Evolutionary conservation across 768 basidiomycete species (phyloP).

Genomic region (Trametes gibbosa): DNA sequence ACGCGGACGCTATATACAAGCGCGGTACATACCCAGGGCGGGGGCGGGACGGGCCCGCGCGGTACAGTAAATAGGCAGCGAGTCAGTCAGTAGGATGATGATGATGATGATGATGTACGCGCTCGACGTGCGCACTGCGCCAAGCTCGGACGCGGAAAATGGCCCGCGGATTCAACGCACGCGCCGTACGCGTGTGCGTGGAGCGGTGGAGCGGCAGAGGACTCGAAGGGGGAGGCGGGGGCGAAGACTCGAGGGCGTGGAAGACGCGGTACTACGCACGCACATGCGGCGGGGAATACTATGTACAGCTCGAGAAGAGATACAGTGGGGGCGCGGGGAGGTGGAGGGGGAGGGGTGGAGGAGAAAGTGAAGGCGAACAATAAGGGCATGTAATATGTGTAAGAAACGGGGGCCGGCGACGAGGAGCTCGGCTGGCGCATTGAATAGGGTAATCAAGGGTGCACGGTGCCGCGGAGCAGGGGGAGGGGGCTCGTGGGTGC

Average conservation of each 20-base stretch:
- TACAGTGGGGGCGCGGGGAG: slow-evolving; percentile 6
- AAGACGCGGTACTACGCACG: slow-evolving; percentile 10
- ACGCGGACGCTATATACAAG: slow-evolving; percentile 20
- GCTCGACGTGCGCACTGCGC: background rate
- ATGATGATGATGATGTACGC: background rate
- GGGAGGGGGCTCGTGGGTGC: background rate
- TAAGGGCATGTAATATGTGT: slow-evolving; percentile 18
- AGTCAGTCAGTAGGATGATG: too few species aligned
- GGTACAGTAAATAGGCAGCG: slow-evolving; percentile 9
- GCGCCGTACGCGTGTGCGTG: too few species aligned
- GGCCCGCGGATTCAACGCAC: background rate
- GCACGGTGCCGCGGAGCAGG: background rate
- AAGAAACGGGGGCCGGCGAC: too few species aligned
- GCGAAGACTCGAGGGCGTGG: background rate
- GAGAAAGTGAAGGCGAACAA: slow-evolving; percentile 3
- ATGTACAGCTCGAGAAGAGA: slow-evolving; percentile 10
- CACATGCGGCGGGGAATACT: slow-evolving; percentile 7
- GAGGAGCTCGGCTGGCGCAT: too few species aligned
- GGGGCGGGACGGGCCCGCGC: background rate
- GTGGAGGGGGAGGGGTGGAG: too few species aligned
- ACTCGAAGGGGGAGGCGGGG: background rate
- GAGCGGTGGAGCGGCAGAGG: too few species aligned
- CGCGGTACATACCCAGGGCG: slow-evolving; percentile 1
- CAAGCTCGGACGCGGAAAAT: background rate
- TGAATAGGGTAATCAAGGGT: background rate